Base-by-base conservation (phyloP, 2,329 filamentous ascomycete species). In the Colletotrichum sidae region DNA sequence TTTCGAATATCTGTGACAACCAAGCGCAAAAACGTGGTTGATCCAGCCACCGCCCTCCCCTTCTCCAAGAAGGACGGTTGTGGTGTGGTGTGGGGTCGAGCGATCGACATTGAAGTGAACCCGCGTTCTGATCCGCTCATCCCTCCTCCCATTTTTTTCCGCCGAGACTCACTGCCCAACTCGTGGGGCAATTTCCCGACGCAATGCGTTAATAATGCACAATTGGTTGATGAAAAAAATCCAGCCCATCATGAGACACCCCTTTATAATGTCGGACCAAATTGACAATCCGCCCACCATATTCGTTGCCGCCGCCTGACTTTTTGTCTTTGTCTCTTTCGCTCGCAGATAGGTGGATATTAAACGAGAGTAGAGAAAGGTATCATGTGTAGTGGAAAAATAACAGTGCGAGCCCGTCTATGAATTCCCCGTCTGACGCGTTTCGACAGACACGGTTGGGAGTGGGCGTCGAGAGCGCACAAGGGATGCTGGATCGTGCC, bases 341-440 rank as follows among this genome's bases (percentile, higher is more conserved):
- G 53, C 63, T 66, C 59, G 63, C 59, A 57, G 59, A 66, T 64
- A 64, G 46, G 44, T 66, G 60, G 54, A 66, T 65, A 67, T 67
- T 67, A 67, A 55, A 67, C 61, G 65, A 67, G 52, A 52, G 65
- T 66, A 65, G 53, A 55, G 56, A 66, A 65, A 61, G 62, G 62
- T 65, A 65, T 65, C 62, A 59, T 65, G 51, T 45, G 37, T 51
- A 50, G 39, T 25, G 44, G 9, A 15, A 39, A 47, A 41, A 49
- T 3, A 52, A 51, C 15, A 60, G 55, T 37, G 38, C 15, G 38
- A 56, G 56, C 51, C 25, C 60, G 60, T 67, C 65, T 67, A 60
- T 42, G 41, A 46, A 65, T 38, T 41, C 51, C 50, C 17, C 12
- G 42, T 44, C 42, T 60, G 15, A 50, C 50, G 35, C 60, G 46